phyloP scores from a whole-genome alignment of 2,329 filamentous ascomycete genomes.

The Pseudocercospora pini-densiflorae region DNA sequence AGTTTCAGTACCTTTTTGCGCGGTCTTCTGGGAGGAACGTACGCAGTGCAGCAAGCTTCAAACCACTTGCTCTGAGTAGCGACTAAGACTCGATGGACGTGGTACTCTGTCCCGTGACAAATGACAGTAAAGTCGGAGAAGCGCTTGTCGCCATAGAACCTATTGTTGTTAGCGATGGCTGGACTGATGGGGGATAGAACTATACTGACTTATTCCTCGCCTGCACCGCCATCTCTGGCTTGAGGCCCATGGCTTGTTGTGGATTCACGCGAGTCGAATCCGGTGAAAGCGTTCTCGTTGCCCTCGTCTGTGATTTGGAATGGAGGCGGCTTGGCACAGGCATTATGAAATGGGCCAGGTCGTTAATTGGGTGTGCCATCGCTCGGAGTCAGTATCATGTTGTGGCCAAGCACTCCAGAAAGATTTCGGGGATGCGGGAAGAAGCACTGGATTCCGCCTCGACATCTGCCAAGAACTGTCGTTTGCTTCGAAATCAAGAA shows the following conservation, averaged over 20 bases:
- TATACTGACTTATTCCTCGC: background rate
- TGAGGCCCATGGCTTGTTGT: background rate
- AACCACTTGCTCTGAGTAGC: background rate
- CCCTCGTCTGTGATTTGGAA: too few relatives aligned
- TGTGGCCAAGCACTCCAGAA: too few relatives aligned
- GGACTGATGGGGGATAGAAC: background rate
- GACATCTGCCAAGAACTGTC: background rate
- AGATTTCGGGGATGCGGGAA: background rate
- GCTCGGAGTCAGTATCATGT: too few relatives aligned
- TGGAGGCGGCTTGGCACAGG: too few relatives aligned
- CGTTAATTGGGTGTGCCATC: too few relatives aligned
- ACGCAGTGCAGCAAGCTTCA: background rate
- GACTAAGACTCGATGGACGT: conserved; percentile 3
- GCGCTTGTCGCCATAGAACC: background rate
- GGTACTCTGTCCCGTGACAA: conserved; percentile 8
- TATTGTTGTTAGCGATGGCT: background rate
- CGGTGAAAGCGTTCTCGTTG: background rate
- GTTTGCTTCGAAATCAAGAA: background rate
- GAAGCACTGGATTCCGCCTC: background rate
- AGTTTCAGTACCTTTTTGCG: background rate
- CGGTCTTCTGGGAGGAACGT: background rate
- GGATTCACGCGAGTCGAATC: background rate
- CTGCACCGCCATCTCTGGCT: background rate
- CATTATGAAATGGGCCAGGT: too few relatives aligned
- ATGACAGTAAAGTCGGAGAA: conserved; percentile 18